Evolutionary conservation across 495 filamentous ascomycete genomes (phyloP), one percentile per base, ranked within the genome.

Genomic region (Penicillium verhagenii): DNA sequence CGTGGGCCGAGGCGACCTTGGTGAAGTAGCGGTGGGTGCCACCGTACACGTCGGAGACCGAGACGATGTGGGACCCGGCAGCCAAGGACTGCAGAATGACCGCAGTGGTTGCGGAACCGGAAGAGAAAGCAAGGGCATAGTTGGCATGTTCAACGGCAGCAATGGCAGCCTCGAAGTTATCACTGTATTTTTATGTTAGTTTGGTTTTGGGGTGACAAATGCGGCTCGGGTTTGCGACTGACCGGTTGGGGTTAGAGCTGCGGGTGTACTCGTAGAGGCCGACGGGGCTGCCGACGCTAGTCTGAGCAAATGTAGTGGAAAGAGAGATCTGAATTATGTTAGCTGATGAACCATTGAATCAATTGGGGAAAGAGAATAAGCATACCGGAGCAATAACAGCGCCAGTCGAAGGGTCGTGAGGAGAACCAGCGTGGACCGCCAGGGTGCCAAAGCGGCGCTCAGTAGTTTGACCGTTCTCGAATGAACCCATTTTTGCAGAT

Each of bases 21-120:
- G 94, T 99, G 82, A 99, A 99, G 76, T 99, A 99, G 56, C 94
- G 82, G 73, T 97, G 94, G 1, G 94, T 99, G 40, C 94, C 94
- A 53, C 94, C 94, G 67, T 99, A 99, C 43, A 99, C 90, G 67
- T 99, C 95, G 47, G 90, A 94, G 33, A 97, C 91, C 38, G 91
- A 96, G 60, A 99, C 84, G 56, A 97, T 87, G 74, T 99, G 94
- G 18, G 91, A 95, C 43, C 93, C 94, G 5, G 88, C 79, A 38
- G 95, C 91, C 49, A 99, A 84, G 43, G 88, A 93, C 68, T 99
- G 94, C 31, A 99, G 84, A 61, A 97, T 89, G 50, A 81, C 88
- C 49, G 95, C 92, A 0, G 95, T 99, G 9, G 93, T 89, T 24
- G 94, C 94, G 56, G 91, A 96, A 60, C 94, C 94, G 21, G 93